These are phyloP conservation scores for Epicoccum nigrum DNA, from an alignment of 2,329 filamentous ascomycete species.

Conservation along the genomic window DNA sequence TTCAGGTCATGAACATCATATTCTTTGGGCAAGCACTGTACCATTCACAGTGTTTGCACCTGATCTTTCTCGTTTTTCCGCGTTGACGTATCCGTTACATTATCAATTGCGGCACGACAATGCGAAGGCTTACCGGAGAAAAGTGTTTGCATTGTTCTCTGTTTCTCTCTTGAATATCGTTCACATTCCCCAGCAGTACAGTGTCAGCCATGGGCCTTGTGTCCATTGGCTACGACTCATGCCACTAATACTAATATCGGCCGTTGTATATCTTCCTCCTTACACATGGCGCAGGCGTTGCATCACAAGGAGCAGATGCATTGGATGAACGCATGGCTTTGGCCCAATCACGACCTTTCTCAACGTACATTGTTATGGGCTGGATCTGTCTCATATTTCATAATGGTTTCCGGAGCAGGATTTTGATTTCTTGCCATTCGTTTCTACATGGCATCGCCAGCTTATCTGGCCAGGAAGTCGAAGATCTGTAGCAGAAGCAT, in stretches of 20 bases:
- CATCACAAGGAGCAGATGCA: slow-evolving; percentile 13
- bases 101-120: neutral
- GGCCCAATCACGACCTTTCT: slow-evolving; percentile 16
- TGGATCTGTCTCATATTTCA: slow-evolving; percentile 16
- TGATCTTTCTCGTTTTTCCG: neutral
- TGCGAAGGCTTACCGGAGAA: neutral
- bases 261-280: slow-evolving; percentile 2
- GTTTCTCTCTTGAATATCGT: neutral
- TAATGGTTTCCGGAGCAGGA: slow-evolving; percentile 13
- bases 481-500: slow-evolving; percentile 11
- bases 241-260: slow-evolving; percentile 15
- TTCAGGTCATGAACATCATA: slow-evolving; percentile 32
- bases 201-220: neutral
- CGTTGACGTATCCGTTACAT: neutral
- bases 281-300: slow-evolving; percentile 12
- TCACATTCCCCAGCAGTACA: slow-evolving; percentile 1
- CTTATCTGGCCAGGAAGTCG: slow-evolving; percentile 2
- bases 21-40: neutral
- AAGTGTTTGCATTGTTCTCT: neutral
- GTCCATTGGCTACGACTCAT: neutral
- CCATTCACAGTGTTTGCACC: neutral
- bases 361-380: slow-evolving; percentile 17
- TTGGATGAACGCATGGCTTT: slow-evolving; percentile 8
- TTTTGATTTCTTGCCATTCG: slow-evolving; percentile 5
- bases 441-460: slow-evolving; percentile 11